Evolutionary conservation across 495 filamentous ascomycete genomes (phyloP), one percentile per base, ranked within the genome.

Genomic region (Aspergillus cavernicola): DNA sequence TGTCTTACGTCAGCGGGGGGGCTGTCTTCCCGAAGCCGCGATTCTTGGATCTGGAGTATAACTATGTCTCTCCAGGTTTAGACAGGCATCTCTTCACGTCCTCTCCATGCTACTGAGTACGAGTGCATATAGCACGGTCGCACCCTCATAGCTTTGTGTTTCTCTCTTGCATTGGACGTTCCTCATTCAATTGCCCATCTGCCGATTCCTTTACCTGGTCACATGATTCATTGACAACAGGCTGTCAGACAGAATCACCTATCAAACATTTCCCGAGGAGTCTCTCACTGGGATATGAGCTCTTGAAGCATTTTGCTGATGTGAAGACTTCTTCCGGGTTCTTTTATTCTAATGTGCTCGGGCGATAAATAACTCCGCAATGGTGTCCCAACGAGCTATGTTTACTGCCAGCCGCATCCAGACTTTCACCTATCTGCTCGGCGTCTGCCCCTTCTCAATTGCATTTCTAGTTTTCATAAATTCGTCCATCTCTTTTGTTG

Each of bases 401-500:
- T 81, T 85, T 61, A 84, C 81, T 18, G 84, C 88, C 29, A 89
- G 84, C 6, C 76, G 80, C 40, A 65, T 83, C 7, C 93, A 98
- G 65, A 86, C 86, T 2, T 66, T 81, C 36, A 89, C 90, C 13
- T 99, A 99, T 66, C 80, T 99, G 26, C 72, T 93, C 40, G 89
- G 84, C 52, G 88, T 97, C 57, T 90, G 89, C 43, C 85, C 96
- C 20, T 97, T 96, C 76, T 92, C 87, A 59, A 99, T 99, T 61
- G 87, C 89, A 29, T 96, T 97, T 74, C 83, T 99, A 49, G 93
- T 99, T 42, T 99, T 97, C 75, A 85, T 99, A 58, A 99, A 97
- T 72, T 87, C 86, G 59, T 87, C 87, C 60, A 76, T 97, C 51
- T 92, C 89, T 28, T 99, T 97, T 70, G 90, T 97, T 45, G 87